Evolutionary conservation across 179 eudicot species (phyloP).

Genomic region (Beta corolliflora): DNA sequence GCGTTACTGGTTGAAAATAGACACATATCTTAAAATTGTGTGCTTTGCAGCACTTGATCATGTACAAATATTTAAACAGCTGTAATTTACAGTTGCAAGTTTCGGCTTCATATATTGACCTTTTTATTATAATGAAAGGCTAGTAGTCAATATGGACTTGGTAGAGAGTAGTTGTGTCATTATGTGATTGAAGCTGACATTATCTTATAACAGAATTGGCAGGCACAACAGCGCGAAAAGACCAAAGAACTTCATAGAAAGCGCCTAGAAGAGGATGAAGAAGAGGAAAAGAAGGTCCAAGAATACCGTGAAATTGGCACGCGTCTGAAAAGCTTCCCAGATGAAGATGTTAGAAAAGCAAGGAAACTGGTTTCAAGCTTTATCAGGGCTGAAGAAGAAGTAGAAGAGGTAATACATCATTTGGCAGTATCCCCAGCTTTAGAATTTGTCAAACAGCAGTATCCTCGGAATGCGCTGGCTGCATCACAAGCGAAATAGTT

Average conservation of each 20-base stretch:
- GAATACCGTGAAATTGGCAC: constrained; percentile 87
- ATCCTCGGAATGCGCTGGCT: not conserved
- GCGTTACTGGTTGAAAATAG: not conserved
- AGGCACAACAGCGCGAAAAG: constrained; percentile 80
- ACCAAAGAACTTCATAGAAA: constrained; percentile 64
- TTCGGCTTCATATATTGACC: not conserved
- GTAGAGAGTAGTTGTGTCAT: not conserved
- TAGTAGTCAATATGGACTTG: not conserved
- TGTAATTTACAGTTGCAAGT: constrained; percentile 4
- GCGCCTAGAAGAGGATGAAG: constrained; percentile 83
- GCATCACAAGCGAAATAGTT: not conserved
- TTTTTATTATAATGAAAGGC: not conserved
- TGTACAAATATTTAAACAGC: not conserved
- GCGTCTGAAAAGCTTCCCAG: constrained; percentile 70
- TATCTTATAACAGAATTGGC: constrained; percentile 73
- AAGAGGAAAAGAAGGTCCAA: constrained; percentile 78
- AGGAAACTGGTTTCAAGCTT: constrained; percentile 80
- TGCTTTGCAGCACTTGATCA: not conserved
- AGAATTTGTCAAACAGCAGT: not conserved
- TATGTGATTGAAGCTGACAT: constrained; percentile 11
- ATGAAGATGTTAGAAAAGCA: constrained; percentile 76
- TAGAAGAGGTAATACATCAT: constrained; percentile 73
- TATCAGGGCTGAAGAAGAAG: constrained; percentile 89
- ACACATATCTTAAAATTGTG: not conserved
- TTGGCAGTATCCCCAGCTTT: not conserved